phyloP scores from a whole-genome alignment of 2,329 filamentous ascomycete species.

The Xylaria hypoxylon region DNA sequence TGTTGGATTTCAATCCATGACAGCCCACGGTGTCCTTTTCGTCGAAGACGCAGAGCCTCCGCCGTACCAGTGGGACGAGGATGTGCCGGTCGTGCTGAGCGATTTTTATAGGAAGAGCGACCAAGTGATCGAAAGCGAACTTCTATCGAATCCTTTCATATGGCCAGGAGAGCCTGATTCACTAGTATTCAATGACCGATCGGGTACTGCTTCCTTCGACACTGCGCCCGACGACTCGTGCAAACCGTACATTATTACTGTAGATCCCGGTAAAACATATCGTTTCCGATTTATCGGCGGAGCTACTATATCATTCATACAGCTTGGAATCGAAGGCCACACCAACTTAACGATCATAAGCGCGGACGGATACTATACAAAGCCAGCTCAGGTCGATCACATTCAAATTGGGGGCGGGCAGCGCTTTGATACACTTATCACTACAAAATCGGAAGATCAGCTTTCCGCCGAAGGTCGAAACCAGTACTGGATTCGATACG shows the following conservation, averaged over 20 bases:
- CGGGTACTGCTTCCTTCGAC: slow-evolving; percentile 55
- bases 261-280: slow-evolving; percentile 71
- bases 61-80: slow-evolving; percentile 72
- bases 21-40: slow-evolving; percentile 68
- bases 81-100: slow-evolving; percentile 65
- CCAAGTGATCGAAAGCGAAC: slow-evolving; percentile 60
- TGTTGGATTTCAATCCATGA: slow-evolving; percentile 70
- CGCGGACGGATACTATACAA: slow-evolving; percentile 68
- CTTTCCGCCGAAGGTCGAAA: slow-evolving; percentile 52
- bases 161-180: slow-evolving; percentile 71
- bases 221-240: slow-evolving; percentile 54
- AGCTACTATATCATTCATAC: slow-evolving; percentile 65
- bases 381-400: slow-evolving; percentile 58
- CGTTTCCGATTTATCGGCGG: slow-evolving; percentile 70
- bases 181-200: slow-evolving; percentile 68
- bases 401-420: slow-evolving; percentile 70
- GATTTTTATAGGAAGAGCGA: slow-evolving; percentile 71
- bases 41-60: slow-evolving; percentile 61
- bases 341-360: slow-evolving; percentile 67
- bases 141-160: slow-evolving; percentile 61
- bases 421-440: slow-evolving; percentile 69
- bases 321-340: slow-evolving; percentile 69
- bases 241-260: slow-evolving; percentile 64
- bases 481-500: slow-evolving; percentile 61
- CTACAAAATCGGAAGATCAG: slow-evolving; percentile 62